A percentile compares a stretch with the other conserved stretches of the same genome.
These are phyloP conservation scores for Vararia minispora DNA, from an alignment of 768 basidiomycete genomes.

Conservation along the genomic window DNA sequence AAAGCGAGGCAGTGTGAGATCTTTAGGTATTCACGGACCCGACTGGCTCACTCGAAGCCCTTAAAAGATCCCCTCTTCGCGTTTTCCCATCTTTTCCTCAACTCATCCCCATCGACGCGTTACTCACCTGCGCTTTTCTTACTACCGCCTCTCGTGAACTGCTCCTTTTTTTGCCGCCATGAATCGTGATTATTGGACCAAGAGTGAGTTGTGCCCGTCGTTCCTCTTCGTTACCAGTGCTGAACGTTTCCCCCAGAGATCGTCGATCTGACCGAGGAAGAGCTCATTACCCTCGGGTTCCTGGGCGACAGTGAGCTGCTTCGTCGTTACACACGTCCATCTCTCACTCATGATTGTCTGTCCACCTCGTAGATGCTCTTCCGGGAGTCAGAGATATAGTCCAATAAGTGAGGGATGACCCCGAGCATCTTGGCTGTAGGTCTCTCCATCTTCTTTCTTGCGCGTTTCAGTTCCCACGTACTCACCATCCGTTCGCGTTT, in stretches of 20 bases:
- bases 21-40: too few relatives aligned
- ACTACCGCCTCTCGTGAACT: constrained; percentile 9
- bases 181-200: constrained; percentile 15
- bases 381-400: constrained; percentile 7
- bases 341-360: constrained; percentile 12
- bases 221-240: constrained; percentile 18
- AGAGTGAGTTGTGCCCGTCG: constrained; percentile 20
- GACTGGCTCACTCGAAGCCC: too few relatives aligned
- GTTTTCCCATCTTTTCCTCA: constrained; percentile 5
- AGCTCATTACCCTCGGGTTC: constrained; percentile 13
- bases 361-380: constrained; percentile 17
- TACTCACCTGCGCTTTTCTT: constrained; percentile 7
- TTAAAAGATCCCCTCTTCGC: background rate
- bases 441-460: constrained; percentile 12
- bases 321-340: constrained; percentile 11
- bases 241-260: constrained; percentile 20
- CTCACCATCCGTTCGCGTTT: constrained; percentile 15
- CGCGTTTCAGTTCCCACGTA: constrained; percentile 18
- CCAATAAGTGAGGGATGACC: constrained; percentile 17
- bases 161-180: constrained; percentile 9
- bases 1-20: too few relatives aligned
- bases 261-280: constrained; percentile 15
- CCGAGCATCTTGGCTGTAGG: constrained; percentile 15
- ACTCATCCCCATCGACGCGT: constrained; percentile 6
- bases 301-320: constrained; percentile 14